Base-by-base conservation (phyloP, 108 stramenopile species). In the Skeletonema costatum region DNA sequence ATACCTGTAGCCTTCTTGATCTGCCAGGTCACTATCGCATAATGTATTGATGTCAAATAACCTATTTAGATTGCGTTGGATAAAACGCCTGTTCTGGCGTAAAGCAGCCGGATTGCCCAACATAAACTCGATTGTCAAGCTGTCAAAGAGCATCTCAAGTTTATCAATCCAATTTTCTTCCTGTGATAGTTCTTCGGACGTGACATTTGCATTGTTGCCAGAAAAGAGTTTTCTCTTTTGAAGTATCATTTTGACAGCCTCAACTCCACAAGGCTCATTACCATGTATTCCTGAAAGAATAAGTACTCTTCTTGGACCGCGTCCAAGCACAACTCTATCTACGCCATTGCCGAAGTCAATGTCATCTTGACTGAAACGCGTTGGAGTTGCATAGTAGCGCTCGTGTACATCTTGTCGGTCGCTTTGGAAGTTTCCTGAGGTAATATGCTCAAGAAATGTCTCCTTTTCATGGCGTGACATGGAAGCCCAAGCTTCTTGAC, bases 231-330 rank as follows among this genome's bases (percentile, higher is more conserved):
- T 30, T 14, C 70, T 67, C 39, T 44, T 75, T 41, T 80, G 74
- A 4, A 80, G 74, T 9, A 80, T 75, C 19, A 80, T 11, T 59
- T 39, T 68, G 1, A 66, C 59, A 4, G 79, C 79, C 30, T 70
- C 53, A 1, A 80, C 79, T 14, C 79, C 79, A 70, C 79, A 80
- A 19, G 56, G 68, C 31, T 80, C 79, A 53, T 80, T 80, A 13
- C 79, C 79, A 36, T 80, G 79, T 1, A 58, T 88, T 9, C 87
- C 85, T n/a, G 25, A 42, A 39, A 74, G 70, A 0, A 82, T 72
- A 32, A 72, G 80, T 16, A 74, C 38, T 60, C 58, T 38, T 32
- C 70, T 71, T 19, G 74, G 69, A n/a, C 79, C 79, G 48, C 48
- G 44, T 2, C 79, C 79, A 16, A 80, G 51, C 33, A 80, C 74